phyloP scores from a whole-genome alignment of 345 rosid genomes.

The Durio zibethinus region DNA sequence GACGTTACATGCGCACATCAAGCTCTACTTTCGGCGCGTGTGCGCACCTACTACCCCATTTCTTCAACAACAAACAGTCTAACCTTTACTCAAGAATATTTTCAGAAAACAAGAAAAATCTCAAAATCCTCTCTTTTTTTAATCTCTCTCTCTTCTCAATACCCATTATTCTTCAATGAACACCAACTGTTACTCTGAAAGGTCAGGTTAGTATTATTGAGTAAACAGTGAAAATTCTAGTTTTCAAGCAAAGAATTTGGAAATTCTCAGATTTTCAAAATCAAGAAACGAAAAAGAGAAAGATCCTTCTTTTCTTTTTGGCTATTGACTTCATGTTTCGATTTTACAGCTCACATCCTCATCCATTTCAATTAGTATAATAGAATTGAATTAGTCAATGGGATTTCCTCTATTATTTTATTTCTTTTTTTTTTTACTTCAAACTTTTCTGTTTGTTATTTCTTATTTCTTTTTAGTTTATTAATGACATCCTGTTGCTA shows the following conservation, averaged over 20 bases:
- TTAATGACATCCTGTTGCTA: neutral
- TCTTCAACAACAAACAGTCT: neutral
- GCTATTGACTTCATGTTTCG: neutral
- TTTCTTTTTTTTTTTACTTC: neutral
- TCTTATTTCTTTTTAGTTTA: neutral
- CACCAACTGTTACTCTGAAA: neutral
- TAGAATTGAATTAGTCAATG: neutral
- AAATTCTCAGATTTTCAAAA: neutral
- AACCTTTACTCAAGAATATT: neutral
- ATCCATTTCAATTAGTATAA: slow-evolving; percentile 11
- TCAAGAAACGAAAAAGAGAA: neutral
- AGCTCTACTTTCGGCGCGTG: neutral
- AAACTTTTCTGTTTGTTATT: neutral
- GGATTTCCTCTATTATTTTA: neutral
- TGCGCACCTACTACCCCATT: neutral
- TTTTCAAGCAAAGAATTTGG: slow-evolving; percentile 10
- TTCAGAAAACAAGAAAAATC: neutral
- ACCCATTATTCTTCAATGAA: neutral
- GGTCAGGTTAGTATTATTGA: neutral
- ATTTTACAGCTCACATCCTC: slow-evolving; percentile 18
- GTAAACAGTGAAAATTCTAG: neutral
- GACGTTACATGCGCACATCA: neutral
- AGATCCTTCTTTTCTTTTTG: neutral
- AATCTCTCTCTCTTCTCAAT: no score
- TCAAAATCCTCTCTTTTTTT: neutral